Conservation (phyloP, 148 eudicot genomes). For the Silene uniflora region DNA sequence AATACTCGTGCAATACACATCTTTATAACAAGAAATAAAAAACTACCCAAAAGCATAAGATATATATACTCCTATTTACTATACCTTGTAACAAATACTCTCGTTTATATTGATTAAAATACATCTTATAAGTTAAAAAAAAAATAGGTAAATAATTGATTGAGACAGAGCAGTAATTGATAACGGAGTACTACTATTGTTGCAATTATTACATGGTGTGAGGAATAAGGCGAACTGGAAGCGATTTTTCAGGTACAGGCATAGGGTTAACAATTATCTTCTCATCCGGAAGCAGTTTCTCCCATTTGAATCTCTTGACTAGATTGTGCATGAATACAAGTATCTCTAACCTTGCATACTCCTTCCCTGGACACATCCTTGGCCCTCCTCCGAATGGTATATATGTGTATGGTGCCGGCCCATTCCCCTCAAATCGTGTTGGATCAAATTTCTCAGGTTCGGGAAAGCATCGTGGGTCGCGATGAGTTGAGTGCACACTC, state of each 20-base stretch:
- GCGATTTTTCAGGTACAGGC: conserved; percentile 56
- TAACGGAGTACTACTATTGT: too few relatives aligned
- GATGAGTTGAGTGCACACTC: conserved; percentile 56
- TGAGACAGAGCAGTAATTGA: too few relatives aligned
- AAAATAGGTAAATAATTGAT: too few relatives aligned
- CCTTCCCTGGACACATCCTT: conserved; percentile 64
- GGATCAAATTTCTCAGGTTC: conserved; percentile 57
- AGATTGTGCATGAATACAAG: conserved; percentile 60
- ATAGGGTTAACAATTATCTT: conserved; percentile 49
- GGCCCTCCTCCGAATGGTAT: conserved; percentile 70
- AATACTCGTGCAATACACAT: too few relatives aligned
- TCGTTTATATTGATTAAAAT: too few relatives aligned
- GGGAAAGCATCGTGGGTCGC: conserved; percentile 36
- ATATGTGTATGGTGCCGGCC: conserved; percentile 57
- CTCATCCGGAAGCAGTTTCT: conserved; percentile 45
- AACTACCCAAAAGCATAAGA: too few relatives aligned
- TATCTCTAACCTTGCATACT: conserved; percentile 59
- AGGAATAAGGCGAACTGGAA: conserved; percentile 48
- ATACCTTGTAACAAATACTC: too few relatives aligned
- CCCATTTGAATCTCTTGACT: conserved; percentile 58
- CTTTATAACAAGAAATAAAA: too few relatives aligned
- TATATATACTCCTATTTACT: too few relatives aligned
- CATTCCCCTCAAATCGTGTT: conserved; percentile 44
- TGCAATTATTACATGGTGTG: conserved; percentile 10
- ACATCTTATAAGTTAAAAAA: too few relatives aligned